Conservation (phyloP, 2,329 filamentous ascomycete species). For the Botrytis tulipae region DNA sequence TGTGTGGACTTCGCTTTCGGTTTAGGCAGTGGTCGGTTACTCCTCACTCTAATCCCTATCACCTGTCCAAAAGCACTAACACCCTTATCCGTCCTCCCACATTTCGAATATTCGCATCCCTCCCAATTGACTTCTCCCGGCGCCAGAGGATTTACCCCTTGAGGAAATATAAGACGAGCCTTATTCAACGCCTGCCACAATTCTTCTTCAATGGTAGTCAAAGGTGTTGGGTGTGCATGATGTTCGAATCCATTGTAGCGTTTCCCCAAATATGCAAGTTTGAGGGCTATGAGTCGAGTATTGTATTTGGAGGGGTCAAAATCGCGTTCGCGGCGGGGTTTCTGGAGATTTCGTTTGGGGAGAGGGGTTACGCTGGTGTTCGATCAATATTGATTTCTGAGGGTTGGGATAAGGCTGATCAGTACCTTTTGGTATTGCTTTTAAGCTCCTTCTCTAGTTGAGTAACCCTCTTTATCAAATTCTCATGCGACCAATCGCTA, state of each 20-base stretch:
- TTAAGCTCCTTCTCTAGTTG: conserved; percentile 66
- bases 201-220: conserved; percentile 88
- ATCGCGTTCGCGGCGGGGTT: conserved; percentile 32
- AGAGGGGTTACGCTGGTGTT: conserved; percentile 17
- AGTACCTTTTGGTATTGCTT: conserved; percentile 43
- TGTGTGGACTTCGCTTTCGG: conserved; percentile 24
- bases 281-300: conserved; percentile 83
- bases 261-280: conserved; percentile 89
- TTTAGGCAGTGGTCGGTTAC: conserved; percentile 62
- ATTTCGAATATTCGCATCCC: conserved; percentile 89
- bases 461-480: conserved; percentile 66
- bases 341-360: conserved; percentile 44
- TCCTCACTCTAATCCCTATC: conserved; percentile 77
- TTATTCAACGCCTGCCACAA: conserved; percentile 88
- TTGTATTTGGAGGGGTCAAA: conserved; percentile 78
- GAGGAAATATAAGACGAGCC: conserved; percentile 75
- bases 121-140: conserved; percentile 70
- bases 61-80: conserved; percentile 98
- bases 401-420: not conserved
- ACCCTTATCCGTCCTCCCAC: conserved; percentile 86
- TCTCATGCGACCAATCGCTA: conserved; percentile 64
- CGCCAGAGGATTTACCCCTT: conserved; percentile 43
- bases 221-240: conserved; percentile 63
- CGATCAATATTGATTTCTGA: not conserved
- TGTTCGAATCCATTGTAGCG: conserved; percentile 93